Evolutionary conservation across 1,284 basidiomycete species (phyloP).

Genomic region (Heterobasidion occidentale): DNA sequence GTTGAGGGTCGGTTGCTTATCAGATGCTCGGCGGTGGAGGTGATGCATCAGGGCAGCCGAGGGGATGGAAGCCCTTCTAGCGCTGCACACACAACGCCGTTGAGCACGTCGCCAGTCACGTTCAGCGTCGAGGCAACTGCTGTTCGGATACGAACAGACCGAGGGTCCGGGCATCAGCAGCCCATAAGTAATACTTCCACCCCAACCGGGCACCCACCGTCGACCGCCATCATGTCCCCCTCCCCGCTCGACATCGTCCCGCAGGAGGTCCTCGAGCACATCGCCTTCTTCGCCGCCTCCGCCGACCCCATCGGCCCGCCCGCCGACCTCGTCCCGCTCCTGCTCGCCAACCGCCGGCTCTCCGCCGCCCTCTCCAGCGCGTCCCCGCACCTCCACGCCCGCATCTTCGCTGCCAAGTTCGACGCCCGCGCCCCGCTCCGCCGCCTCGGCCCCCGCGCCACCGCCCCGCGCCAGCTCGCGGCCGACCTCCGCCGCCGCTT

Average conservation of each 20-base stretch:
- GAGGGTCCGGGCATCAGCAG: neutral
- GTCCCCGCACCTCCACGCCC: constrained; percentile 14
- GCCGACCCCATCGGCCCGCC: constrained; percentile 12
- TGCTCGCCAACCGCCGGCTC: constrained; percentile 10
- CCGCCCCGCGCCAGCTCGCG: constrained; percentile 20
- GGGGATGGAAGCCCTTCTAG: too few relatives aligned
- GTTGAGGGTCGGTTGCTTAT: too few relatives aligned
- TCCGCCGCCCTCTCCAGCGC: constrained; percentile 8
- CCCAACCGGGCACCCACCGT: neutral
- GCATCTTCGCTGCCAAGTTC: constrained; percentile 16
- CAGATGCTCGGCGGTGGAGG: too few relatives aligned
- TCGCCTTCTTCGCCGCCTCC: constrained; percentile 12
- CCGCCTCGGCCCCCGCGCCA: constrained; percentile 16
- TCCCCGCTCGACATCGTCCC: constrained; percentile 12
- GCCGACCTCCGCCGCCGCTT: constrained; percentile 42
- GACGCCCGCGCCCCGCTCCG: constrained; percentile 15
- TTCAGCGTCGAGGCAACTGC: too few relatives aligned
- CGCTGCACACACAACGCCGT: too few relatives aligned
- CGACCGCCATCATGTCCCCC: neutral
- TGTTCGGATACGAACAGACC: neutral
- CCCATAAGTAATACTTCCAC: neutral
- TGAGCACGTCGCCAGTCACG: too few relatives aligned
- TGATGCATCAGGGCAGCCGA: too few relatives aligned
- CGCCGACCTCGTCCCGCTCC: constrained; percentile 11
- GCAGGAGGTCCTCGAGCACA: constrained; percentile 16